Percentiles rank a stretch among this genome's conserved stretches.
Evolutionary conservation across 2,329 filamentous ascomycete genomes (phyloP).

Genomic region (Neonectria magnoliae): DNA sequence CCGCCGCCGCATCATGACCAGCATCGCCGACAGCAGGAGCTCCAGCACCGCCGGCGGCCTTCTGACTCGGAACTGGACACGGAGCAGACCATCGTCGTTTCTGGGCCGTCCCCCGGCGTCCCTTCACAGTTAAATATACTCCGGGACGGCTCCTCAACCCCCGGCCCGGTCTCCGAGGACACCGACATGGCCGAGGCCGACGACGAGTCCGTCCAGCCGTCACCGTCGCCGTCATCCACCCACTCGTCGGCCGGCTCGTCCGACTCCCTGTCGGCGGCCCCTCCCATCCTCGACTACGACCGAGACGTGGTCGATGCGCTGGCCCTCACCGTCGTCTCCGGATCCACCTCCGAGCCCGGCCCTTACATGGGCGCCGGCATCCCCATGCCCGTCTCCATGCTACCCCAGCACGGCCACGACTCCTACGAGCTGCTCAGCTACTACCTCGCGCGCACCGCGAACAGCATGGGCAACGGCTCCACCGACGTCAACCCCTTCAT

Average conservation of each 20-base stretch:
- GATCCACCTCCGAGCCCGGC: constrained; percentile 11
- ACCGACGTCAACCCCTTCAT: constrained; percentile 58
- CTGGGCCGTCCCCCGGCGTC: constrained; percentile 11
- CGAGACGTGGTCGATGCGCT: constrained; percentile 34
- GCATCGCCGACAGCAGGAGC: constrained; percentile 16
- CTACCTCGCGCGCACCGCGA: constrained; percentile 55
- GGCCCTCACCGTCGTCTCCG: constrained; percentile 28
- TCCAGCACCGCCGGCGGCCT: constrained; percentile 17
- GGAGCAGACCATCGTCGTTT: constrained; percentile 18
- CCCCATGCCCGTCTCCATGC: constrained; percentile 42
- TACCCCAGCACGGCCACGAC: constrained; percentile 46
- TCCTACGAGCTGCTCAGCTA: constrained; percentile 58
- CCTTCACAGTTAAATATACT: constrained; percentile 15
- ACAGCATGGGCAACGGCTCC: constrained; percentile 59
- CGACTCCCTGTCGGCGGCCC: constrained; percentile 23
- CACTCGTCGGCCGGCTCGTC: constrained; percentile 32
- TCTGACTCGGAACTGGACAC: constrained; percentile 29
- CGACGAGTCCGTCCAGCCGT: constrained; percentile 32
- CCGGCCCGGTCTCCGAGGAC: constrained; percentile 33
- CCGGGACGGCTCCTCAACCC: constrained; percentile 30
- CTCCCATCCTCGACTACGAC: constrained; percentile 27
- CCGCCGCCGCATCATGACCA: constrained; percentile 14
- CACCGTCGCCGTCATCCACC: constrained; percentile 33
- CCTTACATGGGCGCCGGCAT: constrained; percentile 33
- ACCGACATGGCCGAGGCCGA: constrained; percentile 39